Evolutionary conservation across 106 monocot species (phyloP), one percentile per base, ranked within the genome.

Genomic region (Ottelia alismoides): DNA sequence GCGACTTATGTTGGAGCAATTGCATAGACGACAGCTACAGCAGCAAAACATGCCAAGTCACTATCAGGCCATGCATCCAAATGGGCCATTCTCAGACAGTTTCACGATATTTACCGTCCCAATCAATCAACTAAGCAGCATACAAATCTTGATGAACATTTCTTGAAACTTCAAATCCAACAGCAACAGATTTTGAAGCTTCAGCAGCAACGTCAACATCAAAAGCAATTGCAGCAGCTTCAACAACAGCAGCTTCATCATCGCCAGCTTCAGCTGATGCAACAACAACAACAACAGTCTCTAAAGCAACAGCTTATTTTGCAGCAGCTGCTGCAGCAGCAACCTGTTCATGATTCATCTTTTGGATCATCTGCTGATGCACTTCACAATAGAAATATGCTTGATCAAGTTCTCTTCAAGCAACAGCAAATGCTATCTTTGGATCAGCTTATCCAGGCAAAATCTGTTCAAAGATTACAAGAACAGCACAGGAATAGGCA

Each of bases 401-500:
- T 58, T 59, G 87, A 87, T 31, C 63, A n/a, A 82, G 54, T 45
- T 61, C 21, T 57, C 79, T 30, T 52, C 67, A 57, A 71, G 76
- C 22, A 73, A 82, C 52, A 81, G 56, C 0, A 64, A n/a, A 85
- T 48, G 40, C 85, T 72, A 31, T 62, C 76, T 45, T 31, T 89
- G 1, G 96, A 89, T 44, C 84, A 96, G 61, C 74, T 91, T 61
- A 63, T 96, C 27, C 79, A 74, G 65, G 76, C 76, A 53, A 84
- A 80, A 30, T 71, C 76, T 68, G 76, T 71, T 14, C 72, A 73
- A 4, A 43, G 55, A 43, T 47, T 60, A 35, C 81, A 67, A 58
- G 74, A 48, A 21, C 76, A 84, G 27, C 77, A 78, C 56, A 74
- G 58, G 11, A 72, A 62, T 45, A 79, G 85, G 52, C 30, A 71